These are phyloP conservation scores for Thalia dealbata DNA, from an alignment of 176 grass and related monocot genomes.

Conservation along the genomic window DNA sequence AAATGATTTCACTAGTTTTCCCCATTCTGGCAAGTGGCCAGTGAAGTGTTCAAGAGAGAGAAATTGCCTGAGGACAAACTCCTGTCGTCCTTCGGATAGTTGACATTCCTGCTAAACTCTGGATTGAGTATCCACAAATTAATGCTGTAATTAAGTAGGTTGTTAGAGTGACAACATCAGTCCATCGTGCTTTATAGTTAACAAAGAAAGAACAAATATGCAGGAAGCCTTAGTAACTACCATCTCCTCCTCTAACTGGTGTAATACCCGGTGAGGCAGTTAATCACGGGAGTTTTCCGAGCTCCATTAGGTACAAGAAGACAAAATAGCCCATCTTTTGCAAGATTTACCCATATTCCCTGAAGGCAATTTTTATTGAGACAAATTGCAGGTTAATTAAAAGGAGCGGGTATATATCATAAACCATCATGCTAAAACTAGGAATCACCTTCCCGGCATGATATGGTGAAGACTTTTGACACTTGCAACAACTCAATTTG, in stretches of 20 bases:
- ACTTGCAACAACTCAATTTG: slow-evolving; percentile 68
- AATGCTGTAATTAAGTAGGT: slow-evolving; percentile 34
- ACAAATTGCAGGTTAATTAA: no score
- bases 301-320: slow-evolving; percentile 95
- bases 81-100: slow-evolving; percentile 90
- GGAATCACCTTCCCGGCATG: slow-evolving; percentile 80
- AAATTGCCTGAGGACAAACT: slow-evolving; percentile 80
- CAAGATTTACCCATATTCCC: slow-evolving; percentile 93
- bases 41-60: neutral
- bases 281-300: slow-evolving; percentile 92
- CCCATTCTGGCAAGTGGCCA: no score
- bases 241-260: slow-evolving; percentile 81
- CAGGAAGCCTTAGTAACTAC: slow-evolving; percentile 22
- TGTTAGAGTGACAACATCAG: no score
- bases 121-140: slow-evolving; percentile 79
- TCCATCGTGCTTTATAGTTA: no score
- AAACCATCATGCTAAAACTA: no score
- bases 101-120: slow-evolving; percentile 66
- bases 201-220: neutral
- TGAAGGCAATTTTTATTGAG: slow-evolving; percentile 6
- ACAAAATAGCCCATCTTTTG: slow-evolving; percentile 87
- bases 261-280: slow-evolving; percentile 93
- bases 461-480: slow-evolving; percentile 57
- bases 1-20: no score
- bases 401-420: no score